Base-by-base conservation (phyloP, 2,329 filamentous ascomycete species). In the Aspergillus sp. region DNA sequence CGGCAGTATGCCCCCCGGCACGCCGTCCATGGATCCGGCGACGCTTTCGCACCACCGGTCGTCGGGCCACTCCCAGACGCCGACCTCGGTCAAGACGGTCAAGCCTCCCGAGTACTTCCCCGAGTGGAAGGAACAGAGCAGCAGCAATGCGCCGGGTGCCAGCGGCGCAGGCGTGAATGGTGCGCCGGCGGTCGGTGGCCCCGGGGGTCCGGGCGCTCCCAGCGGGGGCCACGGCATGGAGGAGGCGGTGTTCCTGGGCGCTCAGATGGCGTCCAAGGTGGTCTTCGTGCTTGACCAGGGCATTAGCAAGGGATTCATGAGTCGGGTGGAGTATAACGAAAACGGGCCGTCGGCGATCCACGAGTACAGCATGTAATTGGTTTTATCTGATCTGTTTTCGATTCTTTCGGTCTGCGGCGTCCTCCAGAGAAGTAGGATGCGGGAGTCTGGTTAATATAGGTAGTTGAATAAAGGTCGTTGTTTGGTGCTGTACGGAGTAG, bases 161-260 rank as follows among this genome's bases (percentile, higher is more conserved):
- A 70, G 60, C 14, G 58, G 55, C 13, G 54, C 56, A 5, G 58
- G 58, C 4, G 56, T 53, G 9, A 50, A 41, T 36, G 53, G 53
- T 11, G 51, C 59, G 16, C 29, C 50, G 25, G 61, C 41, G 42
- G 50, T 58, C 79, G 83, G 51, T 81, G 83, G 65, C 2, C 58
- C 67, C 9, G 62, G 58, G 19, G 58, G 59, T 9, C 61, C 62
- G 4, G 59, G 58, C 19, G 55, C 62, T n/a, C 47, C 61, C 0
- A 61, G 59, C 21, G 58, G 63, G 25, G 59, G 62, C 38, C 68
- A 67, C 2, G 84, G 84, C 1, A 83, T 81, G 65, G 92, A 97
- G 65, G 92, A 97, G 72, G 85, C 88, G 45, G 84, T 86, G 66
- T 96, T 97, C 73, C 77, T 97, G 5, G 92, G 92, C 10, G 89